These are phyloP conservation scores for Candida sanyaensis DNA, from an alignment of 1,139 yeast genomes.

Conservation along the genomic window DNA sequence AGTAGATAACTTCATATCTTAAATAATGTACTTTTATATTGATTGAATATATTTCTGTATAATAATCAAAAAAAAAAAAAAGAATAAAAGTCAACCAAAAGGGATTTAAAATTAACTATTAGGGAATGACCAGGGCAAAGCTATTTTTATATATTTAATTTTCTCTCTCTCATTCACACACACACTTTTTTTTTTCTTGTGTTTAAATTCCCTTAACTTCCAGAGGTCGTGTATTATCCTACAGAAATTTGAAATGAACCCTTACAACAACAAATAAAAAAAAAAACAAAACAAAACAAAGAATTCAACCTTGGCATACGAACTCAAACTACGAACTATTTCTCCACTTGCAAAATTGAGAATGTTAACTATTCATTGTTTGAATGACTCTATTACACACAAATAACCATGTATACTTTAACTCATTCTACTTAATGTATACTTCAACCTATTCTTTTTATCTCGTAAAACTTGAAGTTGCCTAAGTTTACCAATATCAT, in stretches of 20 bases:
- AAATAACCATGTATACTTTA: neutral
- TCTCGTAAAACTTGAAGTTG: slow-evolving; percentile 35
- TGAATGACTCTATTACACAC: too few relatives aligned
- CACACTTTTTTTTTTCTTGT: too few relatives aligned
- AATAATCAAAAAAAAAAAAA: neutral
- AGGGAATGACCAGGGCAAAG: neutral
- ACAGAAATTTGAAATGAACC: too few relatives aligned
- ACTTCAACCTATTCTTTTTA: slow-evolving; percentile 40
- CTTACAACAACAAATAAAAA: too few relatives aligned
- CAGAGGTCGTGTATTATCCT: too few relatives aligned
- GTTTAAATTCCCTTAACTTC: too few relatives aligned
- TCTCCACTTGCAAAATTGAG: too few relatives aligned
- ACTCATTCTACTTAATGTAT: slow-evolving; percentile 24
- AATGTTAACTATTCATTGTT: neutral
- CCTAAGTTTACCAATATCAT: slow-evolving; percentile 27
- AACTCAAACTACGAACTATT: too few relatives aligned
- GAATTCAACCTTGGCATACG: too few relatives aligned
- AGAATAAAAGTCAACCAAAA: neutral
- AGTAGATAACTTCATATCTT: slow-evolving; percentile 9
- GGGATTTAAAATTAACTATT: too few relatives aligned
- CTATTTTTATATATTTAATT: neutral
- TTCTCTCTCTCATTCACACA: neutral
- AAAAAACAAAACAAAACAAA: too few relatives aligned
- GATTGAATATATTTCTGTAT: neutral
- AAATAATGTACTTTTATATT: neutral